These are phyloP conservation scores for Daldinia grandis DNA, from an alignment of 495 filamentous ascomycete species.

Conservation along the genomic window DNA sequence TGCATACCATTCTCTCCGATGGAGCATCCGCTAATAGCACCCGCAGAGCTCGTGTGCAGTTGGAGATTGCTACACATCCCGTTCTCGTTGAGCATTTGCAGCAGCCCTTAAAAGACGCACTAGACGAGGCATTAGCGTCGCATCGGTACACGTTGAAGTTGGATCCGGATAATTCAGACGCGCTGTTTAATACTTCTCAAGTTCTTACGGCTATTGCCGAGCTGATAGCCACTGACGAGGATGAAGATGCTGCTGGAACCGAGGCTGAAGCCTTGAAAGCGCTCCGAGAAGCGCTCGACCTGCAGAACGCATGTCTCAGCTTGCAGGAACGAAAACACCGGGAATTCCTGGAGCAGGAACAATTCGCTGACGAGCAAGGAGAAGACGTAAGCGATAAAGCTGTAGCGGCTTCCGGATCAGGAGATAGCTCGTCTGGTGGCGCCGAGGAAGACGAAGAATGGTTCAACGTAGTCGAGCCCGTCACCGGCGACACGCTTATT, in stretches of 20 bases:
- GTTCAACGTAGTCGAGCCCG: constrained; percentile 69
- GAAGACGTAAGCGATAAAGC: neutral
- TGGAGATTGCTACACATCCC: constrained; percentile 70
- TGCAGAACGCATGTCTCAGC: constrained; percentile 68
- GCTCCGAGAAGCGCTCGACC: constrained; percentile 68
- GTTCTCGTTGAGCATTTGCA: constrained; percentile 63
- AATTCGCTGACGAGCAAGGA: constrained; percentile 11
- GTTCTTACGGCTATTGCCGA: constrained; percentile 74
- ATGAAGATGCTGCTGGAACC: constrained; percentile 49
- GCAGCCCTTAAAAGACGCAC: constrained; percentile 53
- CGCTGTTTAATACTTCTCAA: constrained; percentile 73
- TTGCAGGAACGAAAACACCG: constrained; percentile 66
- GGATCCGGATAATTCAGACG: constrained; percentile 69
- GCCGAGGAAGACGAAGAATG: constrained; percentile 61
- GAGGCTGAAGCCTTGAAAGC: constrained; percentile 42
- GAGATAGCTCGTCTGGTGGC: neutral
- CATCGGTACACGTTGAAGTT: constrained; percentile 67
- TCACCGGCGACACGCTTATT: constrained; percentile 62
- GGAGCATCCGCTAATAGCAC: neutral
- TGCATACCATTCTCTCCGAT: neutral
- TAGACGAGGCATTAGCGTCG: constrained; percentile 66
- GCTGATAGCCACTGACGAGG: constrained; percentile 56
- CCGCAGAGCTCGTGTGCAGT: constrained; percentile 64
- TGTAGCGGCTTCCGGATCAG: neutral
- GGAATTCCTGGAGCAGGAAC: constrained; percentile 54